Base-by-base conservation (phyloP, 164 flowering plant genomes). In the Stephania yunnanensis region DNA sequence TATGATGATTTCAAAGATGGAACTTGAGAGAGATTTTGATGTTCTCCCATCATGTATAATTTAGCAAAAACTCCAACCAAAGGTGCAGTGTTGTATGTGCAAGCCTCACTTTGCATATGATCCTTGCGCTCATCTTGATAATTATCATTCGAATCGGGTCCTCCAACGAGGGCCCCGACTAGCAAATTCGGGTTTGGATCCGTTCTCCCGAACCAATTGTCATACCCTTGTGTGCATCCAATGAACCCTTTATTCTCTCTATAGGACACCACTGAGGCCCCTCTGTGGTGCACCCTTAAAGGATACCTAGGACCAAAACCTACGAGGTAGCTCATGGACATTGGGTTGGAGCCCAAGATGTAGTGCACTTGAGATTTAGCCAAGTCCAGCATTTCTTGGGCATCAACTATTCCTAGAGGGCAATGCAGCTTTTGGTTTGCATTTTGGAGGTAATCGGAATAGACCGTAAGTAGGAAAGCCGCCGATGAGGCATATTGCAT, bases 201-300 rank as follows among this genome's bases (percentile, higher is more conserved):
- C 3, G 19, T 1, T 19, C 85, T 74, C 1, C 90, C 83, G 74
- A 90, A 94, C 97, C 98, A 96, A 69, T 86, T 77, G 55, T 96
- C 98, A 64, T 94, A 94, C 68, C 99, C 98, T 80, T 96, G 98
- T 10, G 98, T 94, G 88, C 99, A 96, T 71, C 99, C 98, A 8
- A 96, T 93, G 82, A 92, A 96, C 70, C 89, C 97, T 46, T 87
- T 86, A 77, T 80, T 86, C 74, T 82, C 87, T 77, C 80, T 88
- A 31, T 86, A 93, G 0, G 97, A 84, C 45, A 78, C 92, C 65
- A 96, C 85, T 1, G 99, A 94, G 10, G 94, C 97, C 1, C 91
- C 95, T 71, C 98, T 87, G 55, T 94, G 99, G 88, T 96, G 99
- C 80, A 96, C 91, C 77, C 90, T 84, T n/a, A 44, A 83, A 5